A percentile compares a stretch with the other conserved stretches of the same genome.
Conservation (phyloP, 176 grass and related monocot genomes). For the Elaeis guineensis region DNA sequence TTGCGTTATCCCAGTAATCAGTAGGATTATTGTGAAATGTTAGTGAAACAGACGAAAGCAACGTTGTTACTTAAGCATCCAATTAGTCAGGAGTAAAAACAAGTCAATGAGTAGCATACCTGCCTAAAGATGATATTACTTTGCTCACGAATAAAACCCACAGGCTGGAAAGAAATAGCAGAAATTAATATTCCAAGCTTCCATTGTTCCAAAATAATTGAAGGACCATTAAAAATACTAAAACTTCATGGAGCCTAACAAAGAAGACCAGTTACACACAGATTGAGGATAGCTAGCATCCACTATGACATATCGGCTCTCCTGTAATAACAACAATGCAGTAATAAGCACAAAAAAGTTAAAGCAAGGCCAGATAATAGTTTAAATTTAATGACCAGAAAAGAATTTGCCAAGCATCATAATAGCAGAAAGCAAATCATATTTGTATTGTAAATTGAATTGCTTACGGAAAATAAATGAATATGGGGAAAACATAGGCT, state of each 20-base stretch:
- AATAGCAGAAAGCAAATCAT: too few species aligned
- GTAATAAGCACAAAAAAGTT: too few species aligned
- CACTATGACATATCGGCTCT: conserved; percentile 86
- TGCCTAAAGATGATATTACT: conserved; percentile 91
- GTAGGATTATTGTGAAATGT: too few species aligned
- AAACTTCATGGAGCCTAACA: background rate
- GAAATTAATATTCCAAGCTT: conserved; percentile 5
- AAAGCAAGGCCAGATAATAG: too few species aligned
- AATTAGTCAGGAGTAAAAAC: background rate
- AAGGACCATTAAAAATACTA: too few species aligned
- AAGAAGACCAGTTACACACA: conserved; percentile 35
- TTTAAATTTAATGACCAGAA: too few species aligned
- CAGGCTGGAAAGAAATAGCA: conserved; percentile 40
- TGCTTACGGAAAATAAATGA: too few species aligned
- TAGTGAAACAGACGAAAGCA: too few species aligned
- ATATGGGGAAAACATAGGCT: too few species aligned
- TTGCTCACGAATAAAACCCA: conserved; percentile 78
- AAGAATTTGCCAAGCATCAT: too few species aligned
- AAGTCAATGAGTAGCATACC: conserved; percentile 27
- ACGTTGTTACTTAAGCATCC: background rate
- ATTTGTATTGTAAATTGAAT: too few species aligned
- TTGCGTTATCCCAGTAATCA: too few species aligned
- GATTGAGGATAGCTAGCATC: conserved; percentile 59
- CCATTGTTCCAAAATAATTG: background rate
- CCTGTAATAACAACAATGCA: conserved; percentile 41